These are phyloP conservation scores for Laguncularia racemosa DNA, from an alignment of 345 rosid genomes.

Conservation along the genomic window DNA sequence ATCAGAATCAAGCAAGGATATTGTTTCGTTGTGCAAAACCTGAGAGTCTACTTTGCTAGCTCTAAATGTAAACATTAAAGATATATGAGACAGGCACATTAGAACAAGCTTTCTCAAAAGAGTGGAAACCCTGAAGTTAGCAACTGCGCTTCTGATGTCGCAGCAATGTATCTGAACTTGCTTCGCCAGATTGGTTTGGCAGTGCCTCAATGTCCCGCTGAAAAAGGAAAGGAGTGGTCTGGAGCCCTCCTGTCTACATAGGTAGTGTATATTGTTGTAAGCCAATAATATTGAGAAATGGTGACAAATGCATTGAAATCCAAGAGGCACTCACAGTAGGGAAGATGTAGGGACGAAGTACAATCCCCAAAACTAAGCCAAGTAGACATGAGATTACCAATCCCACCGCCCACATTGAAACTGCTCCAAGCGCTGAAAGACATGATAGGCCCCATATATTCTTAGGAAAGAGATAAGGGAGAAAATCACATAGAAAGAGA, in stretches of 20 bases:
- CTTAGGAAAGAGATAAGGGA: neutral
- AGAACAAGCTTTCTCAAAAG: constrained; percentile 30
- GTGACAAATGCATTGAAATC: neutral
- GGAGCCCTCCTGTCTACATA: constrained; percentile 59
- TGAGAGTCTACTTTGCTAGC: constrained; percentile 24
- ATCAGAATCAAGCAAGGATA: constrained; percentile 31
- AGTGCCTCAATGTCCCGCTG: constrained; percentile 64
- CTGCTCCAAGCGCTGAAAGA: constrained; percentile 25
- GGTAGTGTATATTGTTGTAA: constrained; percentile 12
- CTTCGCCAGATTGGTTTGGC: constrained; percentile 53
- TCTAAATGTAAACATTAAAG: constrained; percentile 40
- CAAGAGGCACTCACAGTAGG: constrained; percentile 31
- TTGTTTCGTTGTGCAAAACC: constrained; percentile 6
- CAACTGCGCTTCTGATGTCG: constrained; percentile 50
- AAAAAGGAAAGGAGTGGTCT: constrained; percentile 14
- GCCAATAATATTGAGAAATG: constrained; percentile 9
- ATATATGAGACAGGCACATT: constrained; percentile 48
- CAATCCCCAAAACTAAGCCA: constrained; percentile 31
- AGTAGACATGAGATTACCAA: constrained; percentile 29
- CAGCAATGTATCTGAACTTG: constrained; percentile 45
- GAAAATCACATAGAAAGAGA: neutral
- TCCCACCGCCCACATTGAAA: constrained; percentile 27
- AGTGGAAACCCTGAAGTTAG: constrained; percentile 24
- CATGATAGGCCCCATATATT: neutral
- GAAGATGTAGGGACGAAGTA: constrained; percentile 21